Conservation (phyloP, 2,329 filamentous ascomycete genomes). For the Colletotrichum falcatum region DNA sequence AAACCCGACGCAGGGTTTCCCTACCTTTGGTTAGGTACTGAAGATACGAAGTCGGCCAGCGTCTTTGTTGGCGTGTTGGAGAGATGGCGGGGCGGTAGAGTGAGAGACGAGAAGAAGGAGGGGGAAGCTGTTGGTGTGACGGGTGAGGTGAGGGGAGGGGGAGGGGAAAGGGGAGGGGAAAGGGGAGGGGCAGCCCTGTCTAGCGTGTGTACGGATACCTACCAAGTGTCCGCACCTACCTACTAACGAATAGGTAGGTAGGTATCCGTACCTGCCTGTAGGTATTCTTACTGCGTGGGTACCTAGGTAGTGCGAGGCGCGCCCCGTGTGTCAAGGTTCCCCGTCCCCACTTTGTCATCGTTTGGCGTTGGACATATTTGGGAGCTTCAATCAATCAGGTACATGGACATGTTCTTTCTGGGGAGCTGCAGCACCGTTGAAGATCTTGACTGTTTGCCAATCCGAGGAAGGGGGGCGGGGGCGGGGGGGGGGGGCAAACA, state of each 20-base stretch:
- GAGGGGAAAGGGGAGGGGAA: background rate
- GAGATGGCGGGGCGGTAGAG: background rate
- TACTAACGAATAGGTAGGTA: too few relatives aligned
- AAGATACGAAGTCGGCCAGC: conserved; percentile 5
- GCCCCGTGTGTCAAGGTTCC: conserved; percentile 14
- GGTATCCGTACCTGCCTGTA: background rate
- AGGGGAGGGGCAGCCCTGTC: conserved; percentile 14
- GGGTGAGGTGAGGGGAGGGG: conserved; percentile 3
- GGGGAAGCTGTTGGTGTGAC: conserved; percentile 11
- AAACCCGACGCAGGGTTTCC: conserved; percentile 1
- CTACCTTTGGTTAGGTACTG: background rate
- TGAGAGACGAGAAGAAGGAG: background rate
- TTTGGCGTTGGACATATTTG: conserved; percentile 1
- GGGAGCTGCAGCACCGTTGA: conserved; percentile 13
- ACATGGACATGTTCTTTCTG: background rate
- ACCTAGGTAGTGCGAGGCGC: background rate
- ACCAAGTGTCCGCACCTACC: too few relatives aligned
- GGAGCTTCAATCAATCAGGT: background rate
- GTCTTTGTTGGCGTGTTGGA: conserved; percentile 2
- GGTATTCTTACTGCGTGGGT: too few relatives aligned
- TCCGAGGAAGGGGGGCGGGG: too few relatives aligned
- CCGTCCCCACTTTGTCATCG: conserved; percentile 1
- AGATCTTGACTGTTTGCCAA: background rate
- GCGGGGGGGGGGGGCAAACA: background rate
- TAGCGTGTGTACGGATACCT: conserved; percentile 1